A percentile compares a stretch with the other conserved stretches of the same genome.
Conservation (phyloP, 1,284 basidiomycete genomes). For the Cryptococcus sp. region DNA sequence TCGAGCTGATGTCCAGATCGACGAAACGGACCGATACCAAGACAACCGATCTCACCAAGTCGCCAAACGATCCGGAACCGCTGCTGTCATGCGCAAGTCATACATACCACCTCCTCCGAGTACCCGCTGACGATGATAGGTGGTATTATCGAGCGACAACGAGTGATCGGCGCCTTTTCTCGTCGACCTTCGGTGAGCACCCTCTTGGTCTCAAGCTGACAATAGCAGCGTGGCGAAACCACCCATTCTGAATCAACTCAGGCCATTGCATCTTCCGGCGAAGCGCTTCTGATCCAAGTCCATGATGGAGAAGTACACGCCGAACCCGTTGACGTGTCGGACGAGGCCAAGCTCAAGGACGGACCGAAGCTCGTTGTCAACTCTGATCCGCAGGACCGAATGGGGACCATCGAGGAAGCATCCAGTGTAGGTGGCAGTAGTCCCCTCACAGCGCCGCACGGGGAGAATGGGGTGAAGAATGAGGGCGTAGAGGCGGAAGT, state of each 20-base stretch:
- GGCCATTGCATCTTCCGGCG: neutral
- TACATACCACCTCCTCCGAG: too few species aligned
- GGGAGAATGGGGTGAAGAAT: slow-evolving; percentile 3
- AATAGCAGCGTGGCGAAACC: neutral
- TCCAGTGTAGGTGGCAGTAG: neutral
- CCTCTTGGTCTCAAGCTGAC: slow-evolving; percentile 2
- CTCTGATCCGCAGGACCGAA: neutral
- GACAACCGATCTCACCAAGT: slow-evolving; percentile 72
- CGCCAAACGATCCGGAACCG: slow-evolving; percentile 64
- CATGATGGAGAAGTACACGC: slow-evolving; percentile 27
- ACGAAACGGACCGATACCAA: slow-evolving; percentile 82
- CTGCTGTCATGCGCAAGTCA: slow-evolving; percentile 62
- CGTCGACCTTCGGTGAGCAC: slow-evolving; percentile 36
- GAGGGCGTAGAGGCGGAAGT: slow-evolving; percentile 6
- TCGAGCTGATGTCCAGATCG: slow-evolving; percentile 56
- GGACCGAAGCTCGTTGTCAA: neutral
- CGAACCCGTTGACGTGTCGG: slow-evolving; percentile 22
- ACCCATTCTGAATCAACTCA: slow-evolving; percentile 1
- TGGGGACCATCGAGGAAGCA: slow-evolving; percentile 5
- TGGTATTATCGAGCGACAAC: slow-evolving; percentile 48
- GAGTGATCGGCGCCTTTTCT: slow-evolving; percentile 37
- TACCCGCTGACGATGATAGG: slow-evolving; percentile 20
- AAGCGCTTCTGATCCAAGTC: slow-evolving; percentile 32
- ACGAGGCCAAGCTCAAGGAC: slow-evolving; percentile 1
- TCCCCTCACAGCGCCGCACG: neutral